Evolutionary conservation across 1,284 basidiomycete species (phyloP), one percentile per base, ranked within the genome.

Genomic region (Porodaedalea pini): DNA sequence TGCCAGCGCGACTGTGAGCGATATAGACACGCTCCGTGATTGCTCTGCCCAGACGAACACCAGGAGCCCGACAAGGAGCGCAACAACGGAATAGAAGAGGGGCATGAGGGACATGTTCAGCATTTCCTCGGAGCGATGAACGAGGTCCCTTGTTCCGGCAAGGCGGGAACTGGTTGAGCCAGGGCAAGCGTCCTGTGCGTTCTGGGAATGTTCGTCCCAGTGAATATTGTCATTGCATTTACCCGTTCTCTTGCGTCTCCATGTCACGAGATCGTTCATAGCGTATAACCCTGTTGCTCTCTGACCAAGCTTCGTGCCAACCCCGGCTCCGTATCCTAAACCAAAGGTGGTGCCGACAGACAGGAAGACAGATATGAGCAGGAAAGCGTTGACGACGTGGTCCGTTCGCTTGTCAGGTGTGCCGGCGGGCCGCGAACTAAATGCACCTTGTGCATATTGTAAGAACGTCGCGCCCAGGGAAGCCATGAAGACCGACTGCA

Each of bases 1-100:
- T 6, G 13, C 6, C 6, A 34, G 32, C 10, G 47, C 29, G 4
- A 8, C 6, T 15, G 47, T 49, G 1, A 34, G 7, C 2, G 47
- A 17, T 13, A 19, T 34, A 10, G 47, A 31, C 4, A 49, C n/a
- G 10, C 47, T 27, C 4, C 29, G 47, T 32, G 29, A 10, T 13
- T 34, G 47, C 29, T 49, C 47, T 5, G 47, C 47, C 47, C 47
- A 49, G 25, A 49, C 19, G 31, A 49, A 49, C 8, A 49, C 47
- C 17, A 34, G 6, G 1, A 49, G 8, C 6, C 45, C 45, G 8
- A 32, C 23, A 32, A 48, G 27, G 25, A 48, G 13, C 5, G 45
- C 6, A 31, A 11, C n/a, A 25, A 32, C 23, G 23, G 43, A 10
- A 27, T 45, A 17, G 29, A 8, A 31, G 13, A 31, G 25, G 11